Evolutionary conservation across 345 rosid genomes (phyloP).

Genomic region (Camelina sativa): DNA sequence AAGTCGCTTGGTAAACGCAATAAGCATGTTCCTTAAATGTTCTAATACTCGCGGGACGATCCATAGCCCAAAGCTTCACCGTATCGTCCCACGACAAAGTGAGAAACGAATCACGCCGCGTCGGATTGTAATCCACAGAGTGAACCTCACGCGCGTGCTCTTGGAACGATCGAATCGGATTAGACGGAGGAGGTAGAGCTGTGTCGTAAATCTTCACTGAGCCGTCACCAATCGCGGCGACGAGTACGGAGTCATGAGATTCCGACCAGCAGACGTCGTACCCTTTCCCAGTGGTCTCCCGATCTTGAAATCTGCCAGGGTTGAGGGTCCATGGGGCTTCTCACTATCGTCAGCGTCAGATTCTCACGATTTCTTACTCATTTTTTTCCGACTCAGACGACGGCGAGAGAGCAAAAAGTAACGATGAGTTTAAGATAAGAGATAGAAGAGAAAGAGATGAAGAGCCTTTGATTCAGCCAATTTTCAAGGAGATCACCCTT

Average conservation of each 20-base stretch:
- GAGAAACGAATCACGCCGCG: conserved; percentile 91
- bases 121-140: conserved; percentile 80
- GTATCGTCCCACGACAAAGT: conserved; percentile 94
- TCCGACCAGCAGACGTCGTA: conserved; percentile 94
- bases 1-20: conserved; percentile 78
- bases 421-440: too few relatives aligned
- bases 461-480: too few relatives aligned
- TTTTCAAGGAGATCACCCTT: too few relatives aligned
- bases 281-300: too few relatives aligned
- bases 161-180: conserved; percentile 79
- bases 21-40: conserved; percentile 92
- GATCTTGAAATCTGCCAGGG: too few relatives aligned
- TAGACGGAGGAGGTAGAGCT: conserved; percentile 69
- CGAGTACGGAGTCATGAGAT: conserved; percentile 86
- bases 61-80: conserved; percentile 87
- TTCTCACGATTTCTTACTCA: too few relatives aligned
- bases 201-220: conserved; percentile 86
- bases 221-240: conserved; percentile 85
- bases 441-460: too few relatives aligned
- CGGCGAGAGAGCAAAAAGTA: too few relatives aligned
- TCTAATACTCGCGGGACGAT: conserved; percentile 80
- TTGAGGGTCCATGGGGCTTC: too few relatives aligned
- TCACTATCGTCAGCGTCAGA: too few relatives aligned
- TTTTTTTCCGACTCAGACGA: too few relatives aligned
- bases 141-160: conserved; percentile 96